Evolutionary conservation across 805 yeast genomes (phyloP), one percentile per base, ranked within the genome.

Genomic region (Isabelozyma heimii): DNA sequence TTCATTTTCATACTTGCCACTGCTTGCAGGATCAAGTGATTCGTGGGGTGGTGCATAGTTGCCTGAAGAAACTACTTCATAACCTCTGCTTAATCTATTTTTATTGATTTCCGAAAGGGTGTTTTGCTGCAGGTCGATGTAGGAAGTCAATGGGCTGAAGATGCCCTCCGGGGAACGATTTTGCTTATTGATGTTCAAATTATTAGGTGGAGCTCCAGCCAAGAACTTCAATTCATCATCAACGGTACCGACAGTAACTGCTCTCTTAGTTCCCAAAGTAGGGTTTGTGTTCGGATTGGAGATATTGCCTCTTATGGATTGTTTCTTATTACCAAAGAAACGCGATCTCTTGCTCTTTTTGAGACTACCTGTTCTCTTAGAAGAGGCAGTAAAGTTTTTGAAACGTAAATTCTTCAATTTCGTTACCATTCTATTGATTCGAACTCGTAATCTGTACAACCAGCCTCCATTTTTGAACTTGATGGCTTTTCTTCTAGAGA

Each of bases 241-340:
- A 41, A 65, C 57, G 5, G 45, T 47, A 3, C 42, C 20, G 2
- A 65, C 63, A 47, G 49, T 53, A 37, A 51, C 45, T 16, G 53
- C 61, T 3, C 46, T 40, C 2, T 42, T 41, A 16, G 43, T 26
- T 2, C 69, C 73, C 47, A 71, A 56, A 1, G 49, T 38, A 0
- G 74, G 73, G 50, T 70, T 72, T n/a, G 54, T 62, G 2, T 54
- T 38, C 0, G 76, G 75, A 1, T 65, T 66, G 8, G 69, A 62
- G 24, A 69, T 67, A 2, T 4, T 17, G 10, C 13, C 38, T 16
- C 39, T 41, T 27, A 39, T 17, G 13, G 35, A 8, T 17, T 15
- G 30, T 59, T 35, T 51, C 43, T 5, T 20, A 13, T 8, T 13
- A 6, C 5, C 15, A 61, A 56, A 45, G 50, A 48, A n/a, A 47